Evolutionary conservation across 495 filamentous ascomycete genomes (phyloP), one percentile per base, ranked within the genome.

Genomic region (Amorphotheca resinae): DNA sequence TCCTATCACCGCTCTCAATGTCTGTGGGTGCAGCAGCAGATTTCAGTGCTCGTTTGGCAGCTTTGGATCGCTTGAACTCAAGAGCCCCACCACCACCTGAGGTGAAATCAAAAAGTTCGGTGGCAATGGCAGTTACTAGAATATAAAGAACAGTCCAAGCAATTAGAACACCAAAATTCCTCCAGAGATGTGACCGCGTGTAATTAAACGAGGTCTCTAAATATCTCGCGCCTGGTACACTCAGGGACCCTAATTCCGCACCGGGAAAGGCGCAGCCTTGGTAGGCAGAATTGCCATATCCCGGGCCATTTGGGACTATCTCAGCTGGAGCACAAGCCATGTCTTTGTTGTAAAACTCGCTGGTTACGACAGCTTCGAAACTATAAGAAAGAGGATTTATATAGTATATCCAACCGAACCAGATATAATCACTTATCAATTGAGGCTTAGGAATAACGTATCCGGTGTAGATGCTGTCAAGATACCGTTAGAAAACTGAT

Each of bases 101-200:
- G 25, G 65, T 64, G 41, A 66, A 77, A 17, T 63, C 67, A 34
- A 70, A 70, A 1, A 65, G 42, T 41, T 80, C 76, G 14, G 72
- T 64, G 8, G 71, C 78, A 32, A 77, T 37, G 33, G 80, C 65
- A 0, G 82, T 85, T 28, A 87, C 64, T 18, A 78, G 35, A 22
- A 88, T 70, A 43, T 86, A 87, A 1, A 83, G 61, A 9, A 80
- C 69, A 0, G 66, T 70, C 40, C 83, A 86, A 12, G 77, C 80
- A 31, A 85, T 69, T 28, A 87, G 41, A 15, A 87, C 78, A 37
- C 79, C 83, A 53, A 82, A 85, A 56, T 91, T 87, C 14, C 82
- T 77, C 84, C 84, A 91, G 14, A 87, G 57, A 52, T 91, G 70
- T 11, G 58, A 51, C 1, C 76, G 72, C 3, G 64, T 71, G 53